Conservation (phyloP, 1,139 yeast species). For the Kodamaea plutei region DNA sequence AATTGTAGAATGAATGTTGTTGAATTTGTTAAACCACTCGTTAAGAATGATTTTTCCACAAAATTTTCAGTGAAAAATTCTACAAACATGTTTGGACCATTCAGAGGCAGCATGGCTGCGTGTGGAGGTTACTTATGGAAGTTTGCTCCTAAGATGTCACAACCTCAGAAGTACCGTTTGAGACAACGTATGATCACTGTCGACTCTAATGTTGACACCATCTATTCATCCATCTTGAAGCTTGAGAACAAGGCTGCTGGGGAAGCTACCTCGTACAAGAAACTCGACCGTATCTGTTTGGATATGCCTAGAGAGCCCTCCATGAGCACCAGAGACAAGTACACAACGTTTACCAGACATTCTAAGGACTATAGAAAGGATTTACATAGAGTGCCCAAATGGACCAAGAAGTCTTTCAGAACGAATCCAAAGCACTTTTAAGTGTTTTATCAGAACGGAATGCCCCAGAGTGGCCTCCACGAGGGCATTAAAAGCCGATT, state of each 20-base stretch:
- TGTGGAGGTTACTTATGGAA: constrained; percentile 88
- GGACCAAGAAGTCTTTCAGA: constrained; percentile 84
- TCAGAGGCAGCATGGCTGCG: constrained; percentile 57
- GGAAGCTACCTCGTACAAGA: constrained; percentile 45
- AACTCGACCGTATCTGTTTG: constrained; percentile 50
- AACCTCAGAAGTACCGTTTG: constrained; percentile 76
- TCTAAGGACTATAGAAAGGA: constrained; percentile 81
- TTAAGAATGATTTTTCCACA: too few relatives aligned
- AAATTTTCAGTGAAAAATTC: too few relatives aligned
- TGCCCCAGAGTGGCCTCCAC: too few relatives aligned
- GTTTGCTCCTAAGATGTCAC: constrained; percentile 64
- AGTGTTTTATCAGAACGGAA: too few relatives aligned
- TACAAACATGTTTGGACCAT: constrained; percentile 89
- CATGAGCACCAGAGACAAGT: constrained; percentile 79
- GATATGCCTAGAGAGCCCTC: constrained; percentile 74
- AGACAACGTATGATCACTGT: constrained; percentile 78
- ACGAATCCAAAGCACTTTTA: constrained; percentile 76
- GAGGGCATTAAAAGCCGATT: too few relatives aligned
- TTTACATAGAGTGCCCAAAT: constrained; percentile 79
- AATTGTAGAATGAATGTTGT: too few relatives aligned
- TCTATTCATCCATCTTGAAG: constrained; percentile 55
- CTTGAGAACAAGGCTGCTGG: constrained; percentile 21
- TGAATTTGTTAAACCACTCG: too few relatives aligned
- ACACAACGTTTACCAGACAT: constrained; percentile 77
- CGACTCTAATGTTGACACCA: constrained; percentile 70